Evolutionary conservation across 2,329 filamentous ascomycete species (phyloP).

Genomic region (Cercospora sojina): DNA sequence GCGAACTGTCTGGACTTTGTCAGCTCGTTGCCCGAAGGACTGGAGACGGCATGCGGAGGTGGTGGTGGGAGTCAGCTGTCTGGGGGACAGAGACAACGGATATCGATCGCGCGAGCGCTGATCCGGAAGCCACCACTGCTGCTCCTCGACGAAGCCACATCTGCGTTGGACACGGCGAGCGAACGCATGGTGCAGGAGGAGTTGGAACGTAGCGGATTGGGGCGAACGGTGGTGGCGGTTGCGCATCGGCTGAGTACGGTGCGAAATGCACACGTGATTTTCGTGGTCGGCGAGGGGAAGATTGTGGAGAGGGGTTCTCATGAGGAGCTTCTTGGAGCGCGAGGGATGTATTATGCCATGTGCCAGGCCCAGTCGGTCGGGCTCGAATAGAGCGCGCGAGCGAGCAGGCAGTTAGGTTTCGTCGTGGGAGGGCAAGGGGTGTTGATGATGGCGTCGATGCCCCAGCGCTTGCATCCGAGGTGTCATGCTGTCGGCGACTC

Average conservation of each 20-base stretch:
- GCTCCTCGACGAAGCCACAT: constrained; percentile 60
- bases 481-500: too few relatives aligned
- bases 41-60: constrained; percentile 50
- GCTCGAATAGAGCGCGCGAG: not conserved
- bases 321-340: constrained; percentile 38
- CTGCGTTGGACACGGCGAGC: constrained; percentile 61
- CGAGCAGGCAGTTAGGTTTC: too few relatives aligned
- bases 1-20: constrained; percentile 57
- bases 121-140: constrained; percentile 54
- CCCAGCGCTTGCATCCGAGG: too few relatives aligned
- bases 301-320: constrained; percentile 43
- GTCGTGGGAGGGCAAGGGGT: too few relatives aligned
- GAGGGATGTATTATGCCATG: constrained; percentile 46
- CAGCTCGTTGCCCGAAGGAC: constrained; percentile 51
- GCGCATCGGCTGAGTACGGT: constrained; percentile 44
- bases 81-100: constrained; percentile 57
- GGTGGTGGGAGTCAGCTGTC: constrained; percentile 50
- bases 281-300: constrained; percentile 40
- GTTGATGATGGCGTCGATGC: too few relatives aligned
- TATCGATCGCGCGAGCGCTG: constrained; percentile 56
- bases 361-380: constrained; percentile 27
- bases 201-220: constrained; percentile 54
- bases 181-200: constrained; percentile 67
- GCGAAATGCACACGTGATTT: constrained; percentile 40
- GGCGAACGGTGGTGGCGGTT: constrained; percentile 42